Conservation (phyloP, 345 rosid species). For the Chamaenerion angustifolium region DNA sequence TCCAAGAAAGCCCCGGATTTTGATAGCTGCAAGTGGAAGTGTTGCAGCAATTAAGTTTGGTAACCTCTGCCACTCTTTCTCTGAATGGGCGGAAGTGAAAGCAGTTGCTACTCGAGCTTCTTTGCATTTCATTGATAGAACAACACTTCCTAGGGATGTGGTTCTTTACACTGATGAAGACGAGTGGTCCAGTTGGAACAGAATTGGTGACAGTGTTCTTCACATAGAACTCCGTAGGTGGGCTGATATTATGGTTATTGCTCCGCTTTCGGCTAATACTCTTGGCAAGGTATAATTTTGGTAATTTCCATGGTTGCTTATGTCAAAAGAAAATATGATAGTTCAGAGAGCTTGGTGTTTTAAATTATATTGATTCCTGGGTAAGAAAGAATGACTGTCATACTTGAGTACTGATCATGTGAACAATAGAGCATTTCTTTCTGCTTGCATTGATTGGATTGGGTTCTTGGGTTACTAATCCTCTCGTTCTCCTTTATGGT, state of each 20-base stretch:
- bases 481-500: not conserved
- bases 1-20: slow-evolving; percentile 46
- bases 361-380: too few relatives aligned
- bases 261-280: slow-evolving; percentile 90
- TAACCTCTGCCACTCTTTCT: slow-evolving; percentile 70
- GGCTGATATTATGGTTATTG: slow-evolving; percentile 92
- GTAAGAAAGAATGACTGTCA: too few relatives aligned
- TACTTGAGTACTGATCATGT: too few relatives aligned
- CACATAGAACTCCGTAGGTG: slow-evolving; percentile 84
- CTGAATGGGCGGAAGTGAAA: slow-evolving; percentile 83
- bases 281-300: slow-evolving; percentile 57
- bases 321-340: not conserved
- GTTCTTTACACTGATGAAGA: slow-evolving; percentile 66
- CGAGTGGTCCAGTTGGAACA: slow-evolving; percentile 87
- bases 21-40: slow-evolving; percentile 85
- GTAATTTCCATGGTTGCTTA: not conserved
- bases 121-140: slow-evolving; percentile 65
- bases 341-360: too few relatives aligned
- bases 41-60: slow-evolving; percentile 87
- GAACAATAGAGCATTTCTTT: too few relatives aligned
- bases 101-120: slow-evolving; percentile 70
- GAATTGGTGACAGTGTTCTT: slow-evolving; percentile 76
- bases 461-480: not conserved
- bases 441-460: too few relatives aligned
- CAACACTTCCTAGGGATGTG: slow-evolving; percentile 56